Base-by-base conservation (phyloP, 257 asterid genomes). In the Przewalskia tangutica region DNA sequence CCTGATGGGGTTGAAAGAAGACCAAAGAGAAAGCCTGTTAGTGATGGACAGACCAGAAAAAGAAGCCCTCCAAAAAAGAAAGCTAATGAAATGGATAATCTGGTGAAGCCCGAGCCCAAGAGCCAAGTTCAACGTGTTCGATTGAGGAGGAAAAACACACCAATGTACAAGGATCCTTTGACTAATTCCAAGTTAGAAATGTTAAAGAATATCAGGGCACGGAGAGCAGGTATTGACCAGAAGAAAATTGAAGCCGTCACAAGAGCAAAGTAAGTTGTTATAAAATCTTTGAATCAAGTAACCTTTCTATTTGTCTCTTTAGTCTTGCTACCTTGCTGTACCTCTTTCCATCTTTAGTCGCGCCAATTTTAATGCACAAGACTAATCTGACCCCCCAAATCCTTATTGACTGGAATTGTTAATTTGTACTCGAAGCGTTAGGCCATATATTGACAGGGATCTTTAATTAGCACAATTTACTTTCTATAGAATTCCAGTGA, bases 121-220 rank as follows among this genome's bases (percentile, higher is more conserved):
- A 82, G 63, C 85, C 91, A 82, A 77, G 85, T 42, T 81, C 86
- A 86, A 82, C 84, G 80, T 32, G 82, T 60, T 63, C 89, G 78
- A 83, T 38, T 88, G 77, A 91, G 84, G 89, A 91, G 88, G 81
- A 90, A 86, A 9, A 83, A 64, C 50, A 53, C 81, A n/a, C 92
- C 97, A 40, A 73, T 80, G n/a, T 94, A 87, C 86, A 94, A 90
- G 86, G 99, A 95, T 86, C 98, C 99, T 50, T 81, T 91, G 83
- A 92, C 92, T 18, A 86, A 88, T 78, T 81, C 95, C 85, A 95
- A 93, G 88, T 48, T 95, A 87, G 97, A 94, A 89, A 89, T 95
- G 97, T 77, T 95, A 80, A 95, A 89, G 82, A 87, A 80, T 85
- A 95, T 93, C 73, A 89, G 94, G 84, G 93, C 95, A 46, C 89